phyloP scores from a whole-genome alignment of 176 grass and related monocot species.

The Eragrostis nindensis region DNA sequence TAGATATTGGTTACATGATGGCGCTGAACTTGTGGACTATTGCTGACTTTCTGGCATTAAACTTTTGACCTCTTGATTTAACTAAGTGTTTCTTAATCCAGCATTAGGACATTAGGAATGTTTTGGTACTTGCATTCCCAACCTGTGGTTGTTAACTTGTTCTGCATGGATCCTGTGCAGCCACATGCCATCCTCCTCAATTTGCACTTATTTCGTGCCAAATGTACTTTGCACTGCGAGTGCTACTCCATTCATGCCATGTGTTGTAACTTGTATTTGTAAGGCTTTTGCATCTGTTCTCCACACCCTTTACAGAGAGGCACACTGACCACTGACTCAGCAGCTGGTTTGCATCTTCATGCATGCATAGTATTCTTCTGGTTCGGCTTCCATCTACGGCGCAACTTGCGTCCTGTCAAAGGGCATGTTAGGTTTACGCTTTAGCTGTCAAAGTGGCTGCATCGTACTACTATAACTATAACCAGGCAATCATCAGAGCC shows the following conservation, averaged over 20 bases:
- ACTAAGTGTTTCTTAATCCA: conserved; percentile 7
- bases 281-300: conserved; percentile 8
- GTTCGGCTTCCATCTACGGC: background rate
- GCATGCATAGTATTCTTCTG: background rate
- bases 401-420: conserved; percentile 39
- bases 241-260: conserved; percentile 3
- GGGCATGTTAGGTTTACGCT: conserved; percentile 6
- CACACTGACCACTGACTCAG: conserved; percentile 34
- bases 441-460: conserved; percentile 26
- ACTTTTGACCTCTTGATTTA: background rate
- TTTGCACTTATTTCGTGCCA: conserved; percentile 6
- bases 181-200: conserved; percentile 21
- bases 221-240: conserved; percentile 1
- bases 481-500: conserved; percentile 36
- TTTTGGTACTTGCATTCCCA: conserved; percentile 33
- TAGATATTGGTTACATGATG: conserved; percentile 29
- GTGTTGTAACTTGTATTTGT: conserved; percentile 27
- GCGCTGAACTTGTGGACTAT: background rate
- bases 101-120: conserved; percentile 29
- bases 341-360: conserved; percentile 1
- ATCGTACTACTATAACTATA: background rate
- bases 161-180: conserved; percentile 11
- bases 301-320: conserved; percentile 37
- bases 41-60: background rate
- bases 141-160: conserved; percentile 1